These are phyloP conservation scores for Strobilomyces echinocephalus DNA, from an alignment of 768 basidiomycete species.

Conservation along the genomic window DNA sequence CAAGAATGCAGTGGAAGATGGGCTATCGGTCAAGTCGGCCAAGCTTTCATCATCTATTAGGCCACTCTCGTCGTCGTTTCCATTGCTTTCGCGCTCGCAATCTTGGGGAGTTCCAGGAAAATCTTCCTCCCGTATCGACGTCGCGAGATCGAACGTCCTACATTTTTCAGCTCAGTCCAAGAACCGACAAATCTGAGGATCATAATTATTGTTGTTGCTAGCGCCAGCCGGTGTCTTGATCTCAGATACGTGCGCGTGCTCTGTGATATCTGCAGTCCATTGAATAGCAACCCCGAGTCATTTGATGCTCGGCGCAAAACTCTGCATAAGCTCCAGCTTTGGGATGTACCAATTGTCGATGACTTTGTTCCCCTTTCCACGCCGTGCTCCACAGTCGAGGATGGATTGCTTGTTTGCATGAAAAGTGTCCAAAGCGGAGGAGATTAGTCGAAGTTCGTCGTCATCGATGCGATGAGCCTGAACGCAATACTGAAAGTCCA, in stretches of 20 bases:
- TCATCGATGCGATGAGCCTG: neutral
- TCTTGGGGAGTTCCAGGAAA: neutral
- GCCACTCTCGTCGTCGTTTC: neutral
- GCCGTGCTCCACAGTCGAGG: neutral
- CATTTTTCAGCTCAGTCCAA: neutral
- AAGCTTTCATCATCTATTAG: no score
- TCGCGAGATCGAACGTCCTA: neutral
- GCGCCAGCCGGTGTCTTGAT: neutral
- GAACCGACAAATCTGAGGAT: neutral
- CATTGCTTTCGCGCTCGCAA: neutral
- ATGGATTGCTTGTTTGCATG: neutral
- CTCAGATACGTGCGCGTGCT: neutral
- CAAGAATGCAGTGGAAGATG: no score
- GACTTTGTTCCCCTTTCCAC: neutral
- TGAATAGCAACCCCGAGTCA: neutral
- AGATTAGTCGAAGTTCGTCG: neutral
- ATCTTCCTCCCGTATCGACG: neutral
- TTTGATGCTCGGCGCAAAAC: neutral
- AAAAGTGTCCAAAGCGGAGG: neutral
- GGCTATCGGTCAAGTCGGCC: no score
- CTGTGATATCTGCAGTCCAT: neutral
- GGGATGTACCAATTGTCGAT: neutral
- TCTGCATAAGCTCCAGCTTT: neutral
- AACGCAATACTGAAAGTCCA: neutral
- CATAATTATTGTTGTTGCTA: neutral